Evolutionary conservation across 2,329 filamentous ascomycete species (phyloP).

Genomic region (Trichoderma asperellum): DNA sequence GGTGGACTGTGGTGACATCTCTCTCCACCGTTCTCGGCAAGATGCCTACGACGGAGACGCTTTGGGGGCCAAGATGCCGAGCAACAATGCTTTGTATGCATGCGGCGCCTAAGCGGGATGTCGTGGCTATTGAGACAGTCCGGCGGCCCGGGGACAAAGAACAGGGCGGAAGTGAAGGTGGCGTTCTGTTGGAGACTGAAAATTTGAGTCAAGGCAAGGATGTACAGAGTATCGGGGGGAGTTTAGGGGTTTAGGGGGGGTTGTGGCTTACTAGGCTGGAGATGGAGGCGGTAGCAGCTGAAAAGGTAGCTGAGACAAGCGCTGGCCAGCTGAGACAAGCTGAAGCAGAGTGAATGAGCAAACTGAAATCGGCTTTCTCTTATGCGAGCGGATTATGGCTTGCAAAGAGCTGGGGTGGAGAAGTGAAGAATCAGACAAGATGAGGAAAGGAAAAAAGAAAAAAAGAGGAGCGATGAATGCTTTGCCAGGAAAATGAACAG

Average conservation of each 20-base stretch:
- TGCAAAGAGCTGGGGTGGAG: background rate
- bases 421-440: background rate
- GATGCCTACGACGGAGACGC: background rate
- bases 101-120: background rate
- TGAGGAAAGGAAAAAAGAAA: no score
- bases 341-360: background rate
- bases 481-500: background rate
- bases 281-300: background rate
- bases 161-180: background rate
- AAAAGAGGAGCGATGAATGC: background rate
- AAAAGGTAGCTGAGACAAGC: background rate
- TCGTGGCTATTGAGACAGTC: background rate
- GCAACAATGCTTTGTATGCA: background rate
- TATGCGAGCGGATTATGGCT: background rate
- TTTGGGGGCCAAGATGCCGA: background rate
- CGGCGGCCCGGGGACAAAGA: slow-evolving; percentile 6
- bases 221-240: background rate
- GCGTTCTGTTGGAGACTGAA: slow-evolving; percentile 15
- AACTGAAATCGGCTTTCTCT: background rate
- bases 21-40: slow-evolving; percentile 6
- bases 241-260: background rate
- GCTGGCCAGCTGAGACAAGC: background rate
- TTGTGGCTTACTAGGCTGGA: background rate
- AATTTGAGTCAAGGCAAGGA: background rate
- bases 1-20: slow-evolving; percentile 13